phyloP scores from a whole-genome alignment of 768 basidiomycete species.

The Suillus alpinus region DNA sequence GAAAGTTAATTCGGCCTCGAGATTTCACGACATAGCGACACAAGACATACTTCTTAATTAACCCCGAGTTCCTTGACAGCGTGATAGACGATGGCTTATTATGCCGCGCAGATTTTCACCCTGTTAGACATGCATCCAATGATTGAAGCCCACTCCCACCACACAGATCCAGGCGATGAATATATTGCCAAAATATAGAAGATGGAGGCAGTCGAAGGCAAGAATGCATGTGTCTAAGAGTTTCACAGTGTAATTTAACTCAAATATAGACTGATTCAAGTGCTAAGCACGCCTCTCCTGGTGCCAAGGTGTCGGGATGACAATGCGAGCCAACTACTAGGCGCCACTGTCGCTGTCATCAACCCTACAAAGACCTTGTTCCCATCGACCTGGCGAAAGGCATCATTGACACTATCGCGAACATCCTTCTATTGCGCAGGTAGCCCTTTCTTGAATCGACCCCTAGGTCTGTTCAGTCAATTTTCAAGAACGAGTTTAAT shows the following conservation, averaged over 20 bases:
- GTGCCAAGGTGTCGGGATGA: background rate
- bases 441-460: no score
- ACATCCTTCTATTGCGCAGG: background rate
- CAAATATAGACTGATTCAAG: no score
- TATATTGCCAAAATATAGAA: background rate
- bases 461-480: no score
- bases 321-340: background rate
- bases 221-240: no score
- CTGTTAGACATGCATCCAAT: background rate
- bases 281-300: background rate
- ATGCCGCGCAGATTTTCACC: no score
- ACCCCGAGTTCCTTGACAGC: no score
- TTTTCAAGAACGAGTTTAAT: no score
- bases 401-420: background rate
- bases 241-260: no score
- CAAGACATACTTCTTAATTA: no score
- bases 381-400: background rate
- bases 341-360: background rate
- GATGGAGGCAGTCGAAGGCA: background rate
- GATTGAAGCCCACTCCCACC: background rate
- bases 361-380: background rate
- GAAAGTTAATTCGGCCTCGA: no score
- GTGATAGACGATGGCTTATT: no score
- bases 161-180: background rate
- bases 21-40: no score